Evolutionary conservation across 495 filamentous ascomycete genomes (phyloP), one percentile per base, ranked within the genome.

Genomic region (Hapsidospora chrysogenum): DNA sequence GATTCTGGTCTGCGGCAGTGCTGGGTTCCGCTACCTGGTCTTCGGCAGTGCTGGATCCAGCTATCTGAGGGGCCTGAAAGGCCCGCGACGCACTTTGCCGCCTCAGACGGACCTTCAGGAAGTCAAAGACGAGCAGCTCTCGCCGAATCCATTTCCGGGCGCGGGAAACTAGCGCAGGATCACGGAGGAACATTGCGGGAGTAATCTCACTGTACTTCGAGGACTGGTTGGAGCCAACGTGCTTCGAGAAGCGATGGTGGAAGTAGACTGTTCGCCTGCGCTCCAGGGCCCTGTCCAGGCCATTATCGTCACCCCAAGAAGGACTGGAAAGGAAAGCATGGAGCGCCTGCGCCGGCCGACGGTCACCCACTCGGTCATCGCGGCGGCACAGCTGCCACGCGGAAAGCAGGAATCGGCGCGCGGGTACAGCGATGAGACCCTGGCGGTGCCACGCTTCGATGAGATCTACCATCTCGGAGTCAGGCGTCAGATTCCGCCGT

Each of bases 101-200:
- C 6, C 23, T 26, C 11, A 6, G 23, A 26, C 6, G 23, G 6
- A 11, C 14, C 16, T 16, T 11, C 28, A 92, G 61, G 47, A 85
- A 94, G 31, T 69, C 66, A 44, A 94, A 97, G 27, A 93, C 85
- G 45, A 77, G 72, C 7, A 97, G 62, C 45, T 97, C 89, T 23
- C 89, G 70, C 3, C 89, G 72, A 36, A 94, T 73, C 74, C 83
- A 97, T 36, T 73, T 76, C 20, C 82, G 66, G n/a, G 89, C 87
- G 15, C 82, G 74, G 2, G 80, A 83, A 29, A 85, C 63, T 1
- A 94, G 68, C 27, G 77, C 62, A 31, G 76, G 58, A 38, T 80
- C 69, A 5, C 53, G 53, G 38, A 57, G 58, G 52, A 95, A 80
- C 2, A 69, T 43, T 22, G 68, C 50, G 0, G 85, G 80, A 2